Percentiles rank a stretch among this genome's conserved stretches.
phyloP scores from a whole-genome alignment of 495 filamentous ascomycete genomes.

The Trichoderma gamsii region DNA sequence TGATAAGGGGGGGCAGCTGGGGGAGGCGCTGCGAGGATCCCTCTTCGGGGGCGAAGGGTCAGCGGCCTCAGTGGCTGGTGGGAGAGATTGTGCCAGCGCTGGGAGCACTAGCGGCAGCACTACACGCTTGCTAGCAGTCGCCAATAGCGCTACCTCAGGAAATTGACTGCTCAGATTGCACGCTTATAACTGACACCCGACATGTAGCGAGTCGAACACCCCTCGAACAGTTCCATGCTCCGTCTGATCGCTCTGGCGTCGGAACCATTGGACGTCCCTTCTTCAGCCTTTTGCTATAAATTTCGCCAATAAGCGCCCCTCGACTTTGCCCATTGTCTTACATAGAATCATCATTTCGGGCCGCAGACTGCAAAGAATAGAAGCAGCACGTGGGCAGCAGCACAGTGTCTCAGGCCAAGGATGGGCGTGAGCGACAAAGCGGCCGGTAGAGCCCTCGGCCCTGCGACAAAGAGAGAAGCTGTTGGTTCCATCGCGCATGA shows the following conservation, averaged over 20 bases:
- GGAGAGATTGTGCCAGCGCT: background rate
- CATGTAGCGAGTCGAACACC: no score
- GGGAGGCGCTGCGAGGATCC: background rate
- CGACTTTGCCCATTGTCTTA: background rate
- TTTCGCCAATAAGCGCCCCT: background rate
- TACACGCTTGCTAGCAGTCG: background rate
- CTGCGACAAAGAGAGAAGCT: background rate
- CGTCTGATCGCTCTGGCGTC: background rate
- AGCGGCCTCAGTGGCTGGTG: background rate
- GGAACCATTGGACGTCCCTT: background rate
- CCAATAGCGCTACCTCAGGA: background rate
- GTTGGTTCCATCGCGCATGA: constrained; percentile 13
- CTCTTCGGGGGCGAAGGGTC: background rate
- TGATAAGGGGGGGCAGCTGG: constrained; percentile 5
- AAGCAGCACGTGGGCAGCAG: background rate
- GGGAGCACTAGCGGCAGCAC: no score
- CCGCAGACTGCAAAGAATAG: background rate
- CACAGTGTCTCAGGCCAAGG: background rate
- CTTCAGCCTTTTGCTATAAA: background rate
- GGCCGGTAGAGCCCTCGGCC: background rate
- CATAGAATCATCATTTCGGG: background rate
- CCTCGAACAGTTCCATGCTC: background rate
- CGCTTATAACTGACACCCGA: no score
- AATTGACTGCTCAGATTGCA: background rate
- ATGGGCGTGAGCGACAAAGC: background rate